phyloP scores from a whole-genome alignment of 768 basidiomycete species.

The Termitomyces sp. region DNA sequence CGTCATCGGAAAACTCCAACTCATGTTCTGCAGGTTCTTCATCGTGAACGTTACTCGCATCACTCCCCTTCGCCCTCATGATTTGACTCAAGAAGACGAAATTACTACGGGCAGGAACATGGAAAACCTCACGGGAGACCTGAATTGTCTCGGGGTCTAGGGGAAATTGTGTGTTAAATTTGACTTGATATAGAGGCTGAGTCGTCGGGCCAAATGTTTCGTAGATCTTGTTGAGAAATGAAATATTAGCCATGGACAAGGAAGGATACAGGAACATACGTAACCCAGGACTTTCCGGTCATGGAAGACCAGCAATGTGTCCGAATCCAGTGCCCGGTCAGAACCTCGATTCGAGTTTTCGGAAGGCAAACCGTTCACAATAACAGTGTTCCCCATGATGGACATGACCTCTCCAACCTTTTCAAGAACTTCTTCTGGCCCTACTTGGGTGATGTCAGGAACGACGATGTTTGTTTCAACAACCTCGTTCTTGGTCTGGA shows the following conservation, averaged over 20 bases:
- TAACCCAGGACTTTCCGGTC: conserved; percentile 89
- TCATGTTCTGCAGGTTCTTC: conserved; percentile 92
- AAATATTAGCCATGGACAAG: neutral
- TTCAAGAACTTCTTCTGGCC: conserved; percentile 59
- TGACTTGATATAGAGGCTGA: conserved; percentile 86
- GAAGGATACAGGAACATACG: conserved; percentile 52
- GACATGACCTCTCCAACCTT: conserved; percentile 75
- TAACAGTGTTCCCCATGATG: conserved; percentile 66
- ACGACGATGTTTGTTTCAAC: conserved; percentile 50
- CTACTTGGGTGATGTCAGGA: conserved; percentile 63
- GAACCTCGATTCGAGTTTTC: conserved; percentile 38
- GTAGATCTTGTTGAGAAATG: conserved; percentile 46
- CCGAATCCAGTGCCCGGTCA: conserved; percentile 75
- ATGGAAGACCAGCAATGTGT: conserved; percentile 85
- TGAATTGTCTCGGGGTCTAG: conserved; percentile 51
- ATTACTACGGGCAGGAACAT: conserved; percentile 72
- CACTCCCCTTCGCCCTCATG: conserved; percentile 73
- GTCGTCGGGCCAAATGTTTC: conserved; percentile 95
- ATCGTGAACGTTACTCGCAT: conserved; percentile 92
- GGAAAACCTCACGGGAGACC: conserved; percentile 66
- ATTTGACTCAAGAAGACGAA: conserved; percentile 82
- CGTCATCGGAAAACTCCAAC: conserved; percentile 93
- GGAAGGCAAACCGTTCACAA: conserved; percentile 59
- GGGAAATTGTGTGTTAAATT: conserved; percentile 65
- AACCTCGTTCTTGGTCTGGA: conserved; percentile 70